Evolutionary conservation across 352 stramenopile species (phyloP).

Genomic region (Phytophthora kernoviae): DNA sequence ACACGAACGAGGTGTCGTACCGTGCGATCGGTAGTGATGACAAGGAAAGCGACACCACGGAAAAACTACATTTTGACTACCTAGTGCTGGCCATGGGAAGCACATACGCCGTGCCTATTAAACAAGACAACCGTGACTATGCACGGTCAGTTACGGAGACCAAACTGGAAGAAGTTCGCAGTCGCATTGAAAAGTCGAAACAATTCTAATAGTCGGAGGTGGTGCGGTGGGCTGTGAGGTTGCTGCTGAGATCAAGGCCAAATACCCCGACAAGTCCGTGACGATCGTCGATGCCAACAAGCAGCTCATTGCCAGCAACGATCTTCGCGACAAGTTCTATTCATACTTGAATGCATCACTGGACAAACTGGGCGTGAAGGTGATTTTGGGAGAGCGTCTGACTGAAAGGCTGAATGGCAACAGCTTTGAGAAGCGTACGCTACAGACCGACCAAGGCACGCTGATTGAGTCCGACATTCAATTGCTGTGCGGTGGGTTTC

Average conservation of each 20-base stretch:
- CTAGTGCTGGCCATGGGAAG: conserved; percentile 53
- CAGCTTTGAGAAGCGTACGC: conserved; percentile 40
- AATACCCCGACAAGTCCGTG: conserved; percentile 48
- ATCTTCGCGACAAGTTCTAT: conserved; percentile 57
- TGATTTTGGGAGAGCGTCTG: conserved; percentile 63
- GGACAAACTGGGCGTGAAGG: conserved; percentile 44
- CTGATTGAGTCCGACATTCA: conserved; percentile 63
- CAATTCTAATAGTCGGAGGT: conserved; percentile 57
- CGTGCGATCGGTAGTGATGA: conserved; percentile 24
- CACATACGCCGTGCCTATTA: conserved; percentile 52
- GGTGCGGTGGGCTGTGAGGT: conserved; percentile 62
- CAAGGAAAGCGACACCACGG: conserved; percentile 12
- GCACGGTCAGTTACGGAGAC: conserved; percentile 22
- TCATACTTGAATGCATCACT: conserved; percentile 37
- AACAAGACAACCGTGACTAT: conserved; percentile 33
- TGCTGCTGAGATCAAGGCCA: conserved; percentile 42
- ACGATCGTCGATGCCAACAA: conserved; percentile 50
- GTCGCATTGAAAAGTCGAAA: conserved; percentile 46
- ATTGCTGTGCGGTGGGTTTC: conserved; percentile 50
- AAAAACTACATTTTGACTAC: conserved; percentile 45
- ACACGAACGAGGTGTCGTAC: conserved; percentile 32
- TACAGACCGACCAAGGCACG: conserved; percentile 57
- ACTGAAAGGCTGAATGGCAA: conserved; percentile 44
- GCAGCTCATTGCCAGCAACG: conserved; percentile 35
- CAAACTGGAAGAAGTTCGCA: conserved; percentile 33